phyloP scores from a whole-genome alignment of 805 yeast genomes.

The Pichia cephalocereana region DNA sequence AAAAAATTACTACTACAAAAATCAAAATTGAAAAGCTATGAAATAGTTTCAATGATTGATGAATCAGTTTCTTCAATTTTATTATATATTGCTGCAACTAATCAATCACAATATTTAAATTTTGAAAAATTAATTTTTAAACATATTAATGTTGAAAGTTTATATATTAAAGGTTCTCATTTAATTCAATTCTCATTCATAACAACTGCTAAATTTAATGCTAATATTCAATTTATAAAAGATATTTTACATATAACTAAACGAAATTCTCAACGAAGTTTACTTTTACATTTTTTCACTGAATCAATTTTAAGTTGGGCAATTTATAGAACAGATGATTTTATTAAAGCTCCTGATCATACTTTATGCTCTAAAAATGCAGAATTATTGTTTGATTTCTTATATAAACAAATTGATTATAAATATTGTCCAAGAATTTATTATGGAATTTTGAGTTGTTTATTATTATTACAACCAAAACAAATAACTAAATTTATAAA shows the following conservation, averaged over 20 bases:
- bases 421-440: slow-evolving; percentile 21
- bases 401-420: slow-evolving; percentile 23
- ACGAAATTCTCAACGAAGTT: slow-evolving; percentile 36
- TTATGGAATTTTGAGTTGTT: slow-evolving; percentile 26
- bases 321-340: slow-evolving; percentile 39
- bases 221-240: slow-evolving; percentile 32
- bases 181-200: slow-evolving; percentile 35
- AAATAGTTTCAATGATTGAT: slow-evolving; percentile 28
- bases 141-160: slow-evolving; percentile 25
- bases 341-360: slow-evolving; percentile 18
- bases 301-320: slow-evolving; percentile 42
- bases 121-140: slow-evolving; percentile 25
- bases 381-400: slow-evolving; percentile 30
- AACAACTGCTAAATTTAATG: slow-evolving; percentile 27
- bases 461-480: slow-evolving; percentile 27
- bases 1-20: slow-evolving; percentile 6
- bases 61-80: slow-evolving; percentile 31
- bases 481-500: slow-evolving; percentile 20
- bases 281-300: slow-evolving; percentile 37
- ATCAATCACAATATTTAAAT: slow-evolving; percentile 34
- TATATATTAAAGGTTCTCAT: slow-evolving; percentile 37
- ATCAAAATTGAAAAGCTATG: slow-evolving; percentile 1
- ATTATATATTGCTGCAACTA: slow-evolving; percentile 41
- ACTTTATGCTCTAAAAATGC: slow-evolving; percentile 16
- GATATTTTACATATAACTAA: slow-evolving; percentile 28